phyloP scores from a whole-genome alignment of 179 eudicot genomes.

The Amaranthus tricolor region DNA sequence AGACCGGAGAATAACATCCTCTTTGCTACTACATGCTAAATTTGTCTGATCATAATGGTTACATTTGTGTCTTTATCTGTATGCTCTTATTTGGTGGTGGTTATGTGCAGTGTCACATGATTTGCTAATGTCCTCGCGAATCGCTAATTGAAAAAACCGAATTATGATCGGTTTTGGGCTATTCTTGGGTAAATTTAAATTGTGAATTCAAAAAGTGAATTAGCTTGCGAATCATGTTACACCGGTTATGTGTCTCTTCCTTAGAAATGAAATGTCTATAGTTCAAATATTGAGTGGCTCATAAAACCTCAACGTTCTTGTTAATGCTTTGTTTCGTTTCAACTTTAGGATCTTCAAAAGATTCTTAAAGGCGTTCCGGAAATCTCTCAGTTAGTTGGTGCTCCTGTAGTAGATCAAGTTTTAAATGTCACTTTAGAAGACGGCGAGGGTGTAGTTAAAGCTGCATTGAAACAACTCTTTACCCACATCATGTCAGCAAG shows the following conservation, averaged over 20 bases:
- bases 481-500: conserved; percentile 73
- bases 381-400: conserved; percentile 63
- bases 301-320: background rate
- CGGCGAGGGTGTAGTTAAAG: conserved; percentile 47
- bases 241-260: background rate
- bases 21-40: background rate
- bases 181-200: too few relatives aligned
- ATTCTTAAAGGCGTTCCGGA: conserved; percentile 69
- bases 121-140: too few relatives aligned
- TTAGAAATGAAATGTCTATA: background rate
- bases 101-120: conserved; percentile 32
- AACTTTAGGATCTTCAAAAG: conserved; percentile 59
- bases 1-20: conserved; percentile 48
- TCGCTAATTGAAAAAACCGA: too few relatives aligned
- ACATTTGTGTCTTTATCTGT: background rate
- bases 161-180: too few relatives aligned
- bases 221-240: too few relatives aligned
- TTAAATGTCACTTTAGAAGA: conserved; percentile 35
- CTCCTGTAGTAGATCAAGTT: conserved; percentile 43
- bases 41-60: conserved; percentile 26
- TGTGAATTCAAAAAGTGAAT: too few relatives aligned
- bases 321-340: conserved; percentile 14
- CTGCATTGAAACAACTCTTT: conserved; percentile 50
- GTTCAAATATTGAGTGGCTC: background rate
- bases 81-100: background rate